phyloP scores from a whole-genome alignment of 1,284 basidiomycete species.

The Earliella scabrosa region DNA sequence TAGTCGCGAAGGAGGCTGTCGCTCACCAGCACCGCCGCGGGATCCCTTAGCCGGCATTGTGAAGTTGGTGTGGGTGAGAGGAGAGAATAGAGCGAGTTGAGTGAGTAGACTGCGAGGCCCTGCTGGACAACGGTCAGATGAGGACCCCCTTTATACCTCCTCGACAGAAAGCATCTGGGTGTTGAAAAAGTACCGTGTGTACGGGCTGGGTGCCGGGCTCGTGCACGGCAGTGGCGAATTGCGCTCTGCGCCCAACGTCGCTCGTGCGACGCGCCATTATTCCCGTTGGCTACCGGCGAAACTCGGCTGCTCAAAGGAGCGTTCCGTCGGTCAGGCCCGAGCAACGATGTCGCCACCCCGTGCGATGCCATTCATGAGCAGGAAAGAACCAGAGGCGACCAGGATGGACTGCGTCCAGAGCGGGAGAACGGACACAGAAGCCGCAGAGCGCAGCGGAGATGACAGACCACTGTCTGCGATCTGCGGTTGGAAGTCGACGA shows the following conservation, averaged over 20 bases:
- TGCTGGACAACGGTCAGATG: not conserved
- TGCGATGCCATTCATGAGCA: not conserved
- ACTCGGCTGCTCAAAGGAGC: conserved; percentile 1
- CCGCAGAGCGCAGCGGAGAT: not conserved
- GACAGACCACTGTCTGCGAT: not conserved
- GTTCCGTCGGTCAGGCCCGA: conserved; percentile 1
- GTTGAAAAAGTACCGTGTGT: not conserved
- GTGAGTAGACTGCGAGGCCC: conserved; percentile 11
- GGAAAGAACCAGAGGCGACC: not conserved
- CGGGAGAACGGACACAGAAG: not conserved
- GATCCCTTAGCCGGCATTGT: conserved; percentile 23
- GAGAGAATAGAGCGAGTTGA: not conserved
- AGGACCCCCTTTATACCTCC: conserved; percentile 11
- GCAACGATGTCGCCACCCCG: not conserved
- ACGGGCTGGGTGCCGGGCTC: not conserved
- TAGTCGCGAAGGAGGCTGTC: not conserved
- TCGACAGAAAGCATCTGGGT: not conserved
- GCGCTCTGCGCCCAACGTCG: not conserved
- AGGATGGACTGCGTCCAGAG: not conserved
- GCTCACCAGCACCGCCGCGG: conserved; percentile 22
- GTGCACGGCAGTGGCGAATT: not conserved
- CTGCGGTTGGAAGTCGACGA: not conserved
- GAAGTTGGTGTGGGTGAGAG: not conserved
- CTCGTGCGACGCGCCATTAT: conserved; percentile 6
- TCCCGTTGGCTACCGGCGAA: conserved; percentile 16